Conservation (phyloP, 257 asterid species). For the Paulownia fortunei region DNA sequence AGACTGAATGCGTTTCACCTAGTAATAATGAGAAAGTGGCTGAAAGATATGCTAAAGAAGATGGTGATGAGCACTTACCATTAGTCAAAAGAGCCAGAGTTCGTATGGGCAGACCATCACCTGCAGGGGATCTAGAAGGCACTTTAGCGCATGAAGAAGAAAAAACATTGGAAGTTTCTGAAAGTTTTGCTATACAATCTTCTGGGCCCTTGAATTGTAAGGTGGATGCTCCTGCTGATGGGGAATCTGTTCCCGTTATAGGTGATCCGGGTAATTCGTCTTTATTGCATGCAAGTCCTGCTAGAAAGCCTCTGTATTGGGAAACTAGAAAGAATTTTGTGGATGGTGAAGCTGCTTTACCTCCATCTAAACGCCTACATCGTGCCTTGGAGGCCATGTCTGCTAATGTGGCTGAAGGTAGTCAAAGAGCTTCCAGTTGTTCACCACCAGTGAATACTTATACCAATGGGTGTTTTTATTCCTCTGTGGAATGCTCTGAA, state of each 20-base stretch:
- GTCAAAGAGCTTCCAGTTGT: conserved; percentile 44
- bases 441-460: conserved; percentile 33
- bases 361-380: conserved; percentile 94
- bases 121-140: conserved; percentile 46
- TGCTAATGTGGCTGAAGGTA: conserved; percentile 84
- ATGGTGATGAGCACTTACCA: conserved; percentile 94
- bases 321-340: conserved; percentile 56
- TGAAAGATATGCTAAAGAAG: conserved; percentile 54
- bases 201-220: conserved; percentile 37
- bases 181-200: conserved; percentile 37
- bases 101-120: conserved; percentile 72
- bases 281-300: conserved; percentile 42
- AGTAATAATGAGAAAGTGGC: conserved; percentile 42
- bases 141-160: conserved; percentile 46
- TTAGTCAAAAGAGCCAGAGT: conserved; percentile 90
- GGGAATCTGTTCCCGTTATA: conserved; percentile 33
- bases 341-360: conserved; percentile 92
- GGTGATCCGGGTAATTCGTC: conserved; percentile 42
- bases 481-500: conserved; percentile 38
- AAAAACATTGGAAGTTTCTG: conserved; percentile 45
- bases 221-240: conserved; percentile 46
- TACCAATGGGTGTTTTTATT: conserved; percentile 36
- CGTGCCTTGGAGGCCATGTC: conserved; percentile 99
- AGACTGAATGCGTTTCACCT: conserved; percentile 42
- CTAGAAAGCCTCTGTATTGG: conserved; percentile 51